Evolutionary conservation across 2,329 filamentous ascomycete genomes (phyloP).

Genomic region (Exophiala calicioides): DNA sequence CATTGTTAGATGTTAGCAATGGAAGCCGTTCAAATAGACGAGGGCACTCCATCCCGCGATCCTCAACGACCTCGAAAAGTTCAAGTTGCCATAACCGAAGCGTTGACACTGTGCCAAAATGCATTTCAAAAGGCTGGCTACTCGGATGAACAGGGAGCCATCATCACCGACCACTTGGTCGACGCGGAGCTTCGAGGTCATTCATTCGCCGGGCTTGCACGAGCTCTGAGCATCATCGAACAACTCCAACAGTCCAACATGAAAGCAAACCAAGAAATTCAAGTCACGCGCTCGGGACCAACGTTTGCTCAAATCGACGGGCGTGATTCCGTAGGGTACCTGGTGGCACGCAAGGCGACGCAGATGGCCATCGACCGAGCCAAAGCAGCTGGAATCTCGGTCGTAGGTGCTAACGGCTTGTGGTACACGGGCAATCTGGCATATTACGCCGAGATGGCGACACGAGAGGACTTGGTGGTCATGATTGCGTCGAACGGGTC

Average conservation of each 20-base stretch:
- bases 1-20: no score
- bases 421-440: conserved; percentile 31
- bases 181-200: conserved; percentile 16
- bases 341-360: conserved; percentile 13
- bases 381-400: conserved; percentile 34
- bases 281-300: conserved; percentile 8
- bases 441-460: conserved; percentile 17
- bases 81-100: conserved; percentile 2
- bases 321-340: conserved; percentile 10
- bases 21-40: no score
- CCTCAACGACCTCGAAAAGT: not conserved
- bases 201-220: conserved; percentile 12
- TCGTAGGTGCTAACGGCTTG: conserved; percentile 47
- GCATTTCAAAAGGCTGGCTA: conserved; percentile 11
- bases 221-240: conserved; percentile 17
- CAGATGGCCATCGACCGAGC: conserved; percentile 12
- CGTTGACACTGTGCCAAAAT: conserved; percentile 5
- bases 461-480: conserved; percentile 9
- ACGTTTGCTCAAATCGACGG: conserved; percentile 16
- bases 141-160: conserved; percentile 3
- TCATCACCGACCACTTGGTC: conserved; percentile 17
- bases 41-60: no score
- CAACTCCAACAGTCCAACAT: conserved; percentile 1
- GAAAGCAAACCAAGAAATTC: conserved; percentile 3
- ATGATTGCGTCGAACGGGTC: conserved; percentile 17